Conservation (phyloP, 805 yeast genomes). For the Candida nonsorbophila region DNA sequence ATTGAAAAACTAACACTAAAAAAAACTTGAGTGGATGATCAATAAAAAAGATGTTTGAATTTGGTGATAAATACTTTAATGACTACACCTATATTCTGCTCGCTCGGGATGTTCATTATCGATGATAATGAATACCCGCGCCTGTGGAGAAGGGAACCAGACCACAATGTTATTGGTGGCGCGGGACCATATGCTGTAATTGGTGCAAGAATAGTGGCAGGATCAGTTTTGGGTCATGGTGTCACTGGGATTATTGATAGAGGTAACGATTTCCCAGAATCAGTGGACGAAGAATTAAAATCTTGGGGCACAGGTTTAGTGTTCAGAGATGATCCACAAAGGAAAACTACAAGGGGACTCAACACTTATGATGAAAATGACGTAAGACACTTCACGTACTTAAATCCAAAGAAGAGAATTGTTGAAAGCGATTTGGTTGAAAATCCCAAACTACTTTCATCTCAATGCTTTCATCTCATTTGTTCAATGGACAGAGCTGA, state of each 20-base stretch:
- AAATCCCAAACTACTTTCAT: slow-evolving; percentile 27
- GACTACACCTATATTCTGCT: slow-evolving; percentile 7
- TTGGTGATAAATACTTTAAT: no score
- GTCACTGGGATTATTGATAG: slow-evolving; percentile 73
- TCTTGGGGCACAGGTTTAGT: slow-evolving; percentile 61
- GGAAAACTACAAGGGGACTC: slow-evolving; percentile 79
- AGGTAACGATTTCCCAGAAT: slow-evolving; percentile 70
- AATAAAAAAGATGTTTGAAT: no score
- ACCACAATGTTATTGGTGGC: slow-evolving; percentile 70
- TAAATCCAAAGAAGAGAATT: slow-evolving; percentile 57
- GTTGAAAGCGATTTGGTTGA: slow-evolving; percentile 48
- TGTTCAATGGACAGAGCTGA: slow-evolving; percentile 64
- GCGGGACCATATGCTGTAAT: slow-evolving; percentile 80
- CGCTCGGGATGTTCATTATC: slow-evolving; percentile 75
- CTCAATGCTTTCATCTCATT: slow-evolving; percentile 59
- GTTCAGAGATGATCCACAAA: slow-evolving; percentile 42
- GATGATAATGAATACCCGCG: slow-evolving; percentile 71
- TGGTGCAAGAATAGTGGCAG: slow-evolving; percentile 61
- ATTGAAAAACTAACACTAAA: no score
- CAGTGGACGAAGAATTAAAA: slow-evolving; percentile 38
- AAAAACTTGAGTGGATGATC: no score
- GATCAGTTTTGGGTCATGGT: slow-evolving; percentile 21
- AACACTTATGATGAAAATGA: slow-evolving; percentile 67
- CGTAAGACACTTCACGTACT: slow-evolving; percentile 49
- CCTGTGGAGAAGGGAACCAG: slow-evolving; percentile 23